Percentiles rank a stretch among this genome's conserved stretches.
phyloP scores from a whole-genome alignment of 768 basidiomycete genomes.

The Boletus rex-veris region DNA sequence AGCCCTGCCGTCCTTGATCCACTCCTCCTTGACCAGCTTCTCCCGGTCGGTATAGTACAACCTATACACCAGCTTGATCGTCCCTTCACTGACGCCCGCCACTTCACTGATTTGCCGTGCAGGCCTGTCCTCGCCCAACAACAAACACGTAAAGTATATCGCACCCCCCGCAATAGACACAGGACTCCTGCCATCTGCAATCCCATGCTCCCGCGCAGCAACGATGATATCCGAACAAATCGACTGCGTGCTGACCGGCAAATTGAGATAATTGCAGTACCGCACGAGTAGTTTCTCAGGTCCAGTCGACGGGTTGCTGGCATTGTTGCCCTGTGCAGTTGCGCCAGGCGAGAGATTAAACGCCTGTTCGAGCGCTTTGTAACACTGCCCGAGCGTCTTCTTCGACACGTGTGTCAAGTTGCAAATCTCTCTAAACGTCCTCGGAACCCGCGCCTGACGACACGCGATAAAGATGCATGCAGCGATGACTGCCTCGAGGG shows the following conservation, averaged over 20 bases:
- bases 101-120: slow-evolving; percentile 86
- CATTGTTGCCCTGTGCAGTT: slow-evolving; percentile 45
- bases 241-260: slow-evolving; percentile 77
- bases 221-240: slow-evolving; percentile 82
- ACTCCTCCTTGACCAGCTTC: slow-evolving; percentile 79
- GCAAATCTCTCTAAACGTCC: slow-evolving; percentile 95
- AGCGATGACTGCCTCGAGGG: slow-evolving; percentile 89
- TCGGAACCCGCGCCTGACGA: slow-evolving; percentile 89
- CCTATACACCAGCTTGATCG: slow-evolving; percentile 87
- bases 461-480: slow-evolving; percentile 99
- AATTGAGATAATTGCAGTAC: slow-evolving; percentile 89
- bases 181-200: slow-evolving; percentile 91
- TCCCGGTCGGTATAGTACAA: slow-evolving; percentile 71
- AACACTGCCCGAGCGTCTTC: slow-evolving; percentile 92
- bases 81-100: slow-evolving; percentile 93
- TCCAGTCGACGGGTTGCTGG: slow-evolving; percentile 48
- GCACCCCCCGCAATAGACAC: slow-evolving; percentile 99
- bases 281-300: slow-evolving; percentile 89
- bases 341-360: slow-evolving; percentile 87
- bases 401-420: slow-evolving; percentile 91
- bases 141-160: slow-evolving; percentile 86
- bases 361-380: slow-evolving; percentile 82
- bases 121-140: slow-evolving; percentile 72
- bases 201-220: slow-evolving; percentile 75
- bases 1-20: slow-evolving; percentile 79